Base-by-base conservation (phyloP, 345 rosid species). In the Euphorbia peplus region DNA sequence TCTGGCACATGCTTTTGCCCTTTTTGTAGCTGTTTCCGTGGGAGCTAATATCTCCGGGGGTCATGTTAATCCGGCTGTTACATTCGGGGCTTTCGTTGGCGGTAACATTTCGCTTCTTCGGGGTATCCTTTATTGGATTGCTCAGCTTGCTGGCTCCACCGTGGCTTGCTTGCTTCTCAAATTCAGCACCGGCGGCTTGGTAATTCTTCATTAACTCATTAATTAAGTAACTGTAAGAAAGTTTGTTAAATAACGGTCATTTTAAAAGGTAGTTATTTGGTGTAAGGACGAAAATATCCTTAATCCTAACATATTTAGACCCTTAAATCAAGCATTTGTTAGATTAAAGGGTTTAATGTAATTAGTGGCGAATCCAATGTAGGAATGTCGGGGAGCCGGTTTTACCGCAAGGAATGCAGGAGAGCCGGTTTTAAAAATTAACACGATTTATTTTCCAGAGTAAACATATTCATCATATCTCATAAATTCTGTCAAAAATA, bases 41-140 rank as follows among this genome's bases (percentile, higher is more conserved):
- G 82, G 83, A 11, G 95, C 95, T 48, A 92, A 85, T 81, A 92
- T 92, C 79, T 92, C 96, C 58, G 98, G 96, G 0, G 98, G 98
- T 66, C 98, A 92, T 65, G 98, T 92, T 66, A 91, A 91, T 81
- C 97, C 96, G 0, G 97, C 97, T 53, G 93, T 91, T 15, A 91
- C 97, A 37, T 91, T 91, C 63, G 98, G 98, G 0, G 92, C 92
- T 69, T 90, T 92, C 37, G 59, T 92, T 1, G 96, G 98, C 2
- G 98, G 98, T 0, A 86, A 90, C 85, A 88, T 92, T 82, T 73
- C 91, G 68, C 92, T 92, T 42, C 82, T 92, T 64, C 98, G 95
- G 51, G 98, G 95, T 39, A 78, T 92, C 69, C 84, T 90, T 3
- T 92, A 92, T 84, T 88, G 93, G 96, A 79, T 92, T 39, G 96